Percentiles rank a stretch among this genome's conserved stretches.
phyloP scores from a whole-genome alignment of 73 alveolate species.

The Paramecium bursaria region DNA sequence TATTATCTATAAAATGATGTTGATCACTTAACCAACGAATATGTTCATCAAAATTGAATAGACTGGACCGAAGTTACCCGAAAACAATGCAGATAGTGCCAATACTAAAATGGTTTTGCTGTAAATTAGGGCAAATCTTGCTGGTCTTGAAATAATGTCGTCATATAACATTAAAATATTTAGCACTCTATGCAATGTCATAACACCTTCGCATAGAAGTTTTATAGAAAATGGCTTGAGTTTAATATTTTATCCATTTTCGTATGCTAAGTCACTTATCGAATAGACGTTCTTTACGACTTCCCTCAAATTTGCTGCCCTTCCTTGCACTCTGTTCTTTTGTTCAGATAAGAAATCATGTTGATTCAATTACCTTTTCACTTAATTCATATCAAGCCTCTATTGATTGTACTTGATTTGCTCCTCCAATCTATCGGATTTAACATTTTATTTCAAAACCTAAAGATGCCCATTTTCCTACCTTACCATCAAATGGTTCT shows the following conservation, averaged over 20 bases:
- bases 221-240: background rate
- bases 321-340: background rate
- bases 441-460: no score
- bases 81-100: conserved; percentile 30
- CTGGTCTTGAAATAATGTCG: conserved; percentile 16
- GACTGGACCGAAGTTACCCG: conserved; percentile 21
- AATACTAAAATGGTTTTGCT: conserved; percentile 8
- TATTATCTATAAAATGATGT: background rate
- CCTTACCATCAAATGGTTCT: no score
- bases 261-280: background rate
- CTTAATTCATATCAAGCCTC: background rate
- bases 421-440: no score
- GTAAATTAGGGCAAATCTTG: conserved; percentile 19
- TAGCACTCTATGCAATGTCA: conserved; percentile 6
- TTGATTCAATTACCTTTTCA: background rate
- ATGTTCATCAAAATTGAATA: background rate
- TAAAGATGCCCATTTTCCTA: no score
- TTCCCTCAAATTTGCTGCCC: background rate
- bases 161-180: conserved; percentile 12
- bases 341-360: background rate
- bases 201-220: conserved; percentile 12
- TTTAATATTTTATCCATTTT: conserved; percentile 3
- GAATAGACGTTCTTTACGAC: background rate
- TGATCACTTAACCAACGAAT: conserved; percentile 2
- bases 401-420: no score